Evolutionary conservation across 2,329 filamentous ascomycete species (phyloP).

Genomic region (Dothideomycetes sp.): DNA sequence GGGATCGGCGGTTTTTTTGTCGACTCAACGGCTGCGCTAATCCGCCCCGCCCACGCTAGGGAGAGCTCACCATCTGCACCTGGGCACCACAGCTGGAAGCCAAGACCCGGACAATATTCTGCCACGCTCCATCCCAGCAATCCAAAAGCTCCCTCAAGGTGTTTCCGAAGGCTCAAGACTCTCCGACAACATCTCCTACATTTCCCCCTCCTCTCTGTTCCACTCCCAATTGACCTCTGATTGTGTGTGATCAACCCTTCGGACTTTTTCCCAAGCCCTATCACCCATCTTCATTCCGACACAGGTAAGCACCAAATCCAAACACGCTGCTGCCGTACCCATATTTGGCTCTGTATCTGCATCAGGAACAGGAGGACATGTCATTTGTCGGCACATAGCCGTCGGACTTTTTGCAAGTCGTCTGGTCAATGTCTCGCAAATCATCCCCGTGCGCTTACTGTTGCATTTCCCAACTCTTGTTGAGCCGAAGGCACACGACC

Average conservation of each 20-base stretch:
- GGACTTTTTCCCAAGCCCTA: conserved; percentile 10
- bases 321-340: conserved; percentile 4
- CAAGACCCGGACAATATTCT: conserved; percentile 14
- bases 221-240: conserved; percentile 7
- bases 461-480: conserved; percentile 13
- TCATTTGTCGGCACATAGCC: conserved; percentile 9
- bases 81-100: conserved; percentile 5
- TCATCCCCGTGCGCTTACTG: conserved; percentile 8
- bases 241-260: conserved; percentile 12
- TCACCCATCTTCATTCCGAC: not conserved
- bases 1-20: conserved; percentile 11
- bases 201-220: conserved; percentile 1
- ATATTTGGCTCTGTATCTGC: conserved; percentile 9
- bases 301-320: conserved; percentile 12
- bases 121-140: conserved; percentile 10
- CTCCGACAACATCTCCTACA: conserved; percentile 3
- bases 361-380: not conserved
- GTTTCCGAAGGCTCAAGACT: conserved; percentile 8
- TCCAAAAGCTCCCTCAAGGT: conserved; percentile 10
- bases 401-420: conserved; percentile 11
- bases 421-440: conserved; percentile 6
- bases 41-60: conserved; percentile 9
- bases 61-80: conserved; percentile 12
- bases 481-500: conserved; percentile 12
- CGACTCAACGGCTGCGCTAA: conserved; percentile 11